phyloP scores from a whole-genome alignment of 805 yeast species.

The Maudiozyma saulgeensis region DNA sequence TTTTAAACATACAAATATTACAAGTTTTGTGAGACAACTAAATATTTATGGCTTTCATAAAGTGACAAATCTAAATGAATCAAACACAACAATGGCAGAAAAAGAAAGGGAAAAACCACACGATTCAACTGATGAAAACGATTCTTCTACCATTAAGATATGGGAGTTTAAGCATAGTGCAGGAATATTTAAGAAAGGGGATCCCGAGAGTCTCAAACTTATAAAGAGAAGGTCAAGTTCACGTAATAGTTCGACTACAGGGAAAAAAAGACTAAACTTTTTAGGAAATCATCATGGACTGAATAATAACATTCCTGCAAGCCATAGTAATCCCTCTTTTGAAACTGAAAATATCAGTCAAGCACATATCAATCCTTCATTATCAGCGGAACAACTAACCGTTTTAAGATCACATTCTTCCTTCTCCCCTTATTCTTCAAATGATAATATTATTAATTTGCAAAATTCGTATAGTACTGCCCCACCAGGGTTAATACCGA shows the following conservation, averaged over 20 bases:
- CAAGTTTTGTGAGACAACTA: slow-evolving; percentile 67
- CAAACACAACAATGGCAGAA: slow-evolving; percentile 1
- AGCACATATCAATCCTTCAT: slow-evolving; percentile 7
- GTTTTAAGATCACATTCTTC: slow-evolving; percentile 1
- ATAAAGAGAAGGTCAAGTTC: slow-evolving; percentile 70
- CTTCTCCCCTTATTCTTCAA: slow-evolving; percentile 2
- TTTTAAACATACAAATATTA: slow-evolving; percentile 74
- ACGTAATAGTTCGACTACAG: slow-evolving; percentile 19
- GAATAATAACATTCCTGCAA: background rate
- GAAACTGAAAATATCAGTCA: background rate
- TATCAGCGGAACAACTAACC: background rate
- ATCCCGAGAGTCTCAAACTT: slow-evolving; percentile 56
- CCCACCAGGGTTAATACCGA: background rate
- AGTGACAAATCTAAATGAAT: slow-evolving; percentile 29
- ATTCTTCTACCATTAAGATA: slow-evolving; percentile 14
- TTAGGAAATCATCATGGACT: background rate
- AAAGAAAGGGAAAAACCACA: background rate
- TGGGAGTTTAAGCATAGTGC: slow-evolving; percentile 92
- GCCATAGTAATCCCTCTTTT: slow-evolving; percentile 1
- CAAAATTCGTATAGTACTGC: background rate
- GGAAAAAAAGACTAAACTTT: slow-evolving; percentile 9
- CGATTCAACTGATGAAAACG: background rate
- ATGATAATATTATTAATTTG: slow-evolving; percentile 1
- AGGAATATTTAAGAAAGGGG: slow-evolving; percentile 72
- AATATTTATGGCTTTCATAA: slow-evolving; percentile 82